Base-by-base conservation (phyloP, 2,329 filamentous ascomycete genomes). In the Cordyceps farinosa region DNA sequence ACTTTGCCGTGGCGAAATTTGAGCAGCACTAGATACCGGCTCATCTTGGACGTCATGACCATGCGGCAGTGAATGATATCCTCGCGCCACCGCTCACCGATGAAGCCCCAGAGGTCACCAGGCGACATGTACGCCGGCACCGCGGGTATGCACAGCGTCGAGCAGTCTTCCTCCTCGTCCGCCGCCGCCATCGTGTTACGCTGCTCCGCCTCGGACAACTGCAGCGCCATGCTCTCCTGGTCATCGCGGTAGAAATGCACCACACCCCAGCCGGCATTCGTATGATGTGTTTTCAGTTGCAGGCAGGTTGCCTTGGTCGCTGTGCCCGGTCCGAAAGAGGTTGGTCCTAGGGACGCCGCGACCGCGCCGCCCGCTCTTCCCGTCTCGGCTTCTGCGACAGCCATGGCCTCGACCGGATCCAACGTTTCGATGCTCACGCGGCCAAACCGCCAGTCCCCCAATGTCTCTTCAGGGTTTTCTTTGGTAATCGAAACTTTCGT, bases 121-220 rank as follows among this genome's bases (percentile, higher is more conserved):
- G 93, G 90, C 8, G 91, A 91, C 79, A 98, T 89, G 75, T 97
- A 98, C 36, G 90, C 95, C 7, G 95, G 95, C 15, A 99, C 94
- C 5, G 94, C 93, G 34, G 97, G 87, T 67, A 99, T 94, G 74
- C 95, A 98, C 17, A 99, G 77, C 0, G 91, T 96, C 3, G 90
- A 95, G 73, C 90, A 96, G 64, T 91, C 87, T 38, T 87, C 84
- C n/a, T 81, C 73, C 36, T 66, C 61, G 3, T 64, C 69, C 48
- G 5, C 36, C 17, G 15, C 32, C 55, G n/a, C 15, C 68, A 5
- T 66, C 53, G 11, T 68, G 69, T 45, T 69, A 66, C 40, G 65
- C 60, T 52, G 57, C 17, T 50, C 50, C 9, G 38, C 72, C 64
- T 67, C 72, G 44, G 66, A 65, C 65, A 63, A 63, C 17, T 63